These are phyloP conservation scores for Lactifluus subvellereus DNA, from an alignment of 768 basidiomycete species.

Conservation along the genomic window DNA sequence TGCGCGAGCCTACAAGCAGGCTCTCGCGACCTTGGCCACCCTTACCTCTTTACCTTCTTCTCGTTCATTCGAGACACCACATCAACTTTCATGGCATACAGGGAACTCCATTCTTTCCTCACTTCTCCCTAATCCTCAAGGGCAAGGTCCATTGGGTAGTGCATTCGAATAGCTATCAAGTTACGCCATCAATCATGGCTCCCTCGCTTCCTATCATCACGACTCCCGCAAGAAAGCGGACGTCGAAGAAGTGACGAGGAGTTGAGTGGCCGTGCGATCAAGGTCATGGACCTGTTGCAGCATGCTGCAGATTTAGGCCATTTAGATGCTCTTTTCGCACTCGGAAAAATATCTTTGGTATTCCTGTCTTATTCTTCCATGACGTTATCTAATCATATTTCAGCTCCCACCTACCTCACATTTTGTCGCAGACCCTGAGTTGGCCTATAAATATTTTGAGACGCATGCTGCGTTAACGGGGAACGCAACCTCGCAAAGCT, in stretches of 20 bases:
- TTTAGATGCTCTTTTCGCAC: conserved; percentile 61
- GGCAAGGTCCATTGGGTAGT: conserved; percentile 70
- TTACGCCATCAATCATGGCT: conserved; percentile 56
- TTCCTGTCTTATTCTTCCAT: conserved; percentile 6
- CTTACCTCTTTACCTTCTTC: conserved; percentile 56
- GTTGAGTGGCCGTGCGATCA: conserved; percentile 62
- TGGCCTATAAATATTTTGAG: conserved; percentile 59
- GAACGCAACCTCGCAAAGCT: conserved; percentile 80
- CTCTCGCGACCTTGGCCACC: conserved; percentile 57
- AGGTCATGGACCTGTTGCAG: conserved; percentile 73
- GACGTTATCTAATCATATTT: background rate
- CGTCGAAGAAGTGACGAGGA: conserved; percentile 58
- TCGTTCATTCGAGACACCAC: conserved; percentile 48
- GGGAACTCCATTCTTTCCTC: conserved; percentile 50
- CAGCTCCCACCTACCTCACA: conserved; percentile 72
- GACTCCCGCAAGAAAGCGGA: conserved; percentile 37
- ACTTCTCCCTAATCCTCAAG: conserved; percentile 65
- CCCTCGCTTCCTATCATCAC: conserved; percentile 39
- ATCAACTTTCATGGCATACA: conserved; percentile 36
- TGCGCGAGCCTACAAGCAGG: conserved; percentile 69
- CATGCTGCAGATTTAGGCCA: conserved; percentile 79
- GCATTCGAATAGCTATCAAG: conserved; percentile 62
- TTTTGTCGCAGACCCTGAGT: conserved; percentile 53
- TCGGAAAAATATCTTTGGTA: conserved; percentile 65
- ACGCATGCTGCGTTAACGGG: conserved; percentile 65